Conservation (phyloP, 169 alveolate genomes). For the Eimeria praecox region DNA sequence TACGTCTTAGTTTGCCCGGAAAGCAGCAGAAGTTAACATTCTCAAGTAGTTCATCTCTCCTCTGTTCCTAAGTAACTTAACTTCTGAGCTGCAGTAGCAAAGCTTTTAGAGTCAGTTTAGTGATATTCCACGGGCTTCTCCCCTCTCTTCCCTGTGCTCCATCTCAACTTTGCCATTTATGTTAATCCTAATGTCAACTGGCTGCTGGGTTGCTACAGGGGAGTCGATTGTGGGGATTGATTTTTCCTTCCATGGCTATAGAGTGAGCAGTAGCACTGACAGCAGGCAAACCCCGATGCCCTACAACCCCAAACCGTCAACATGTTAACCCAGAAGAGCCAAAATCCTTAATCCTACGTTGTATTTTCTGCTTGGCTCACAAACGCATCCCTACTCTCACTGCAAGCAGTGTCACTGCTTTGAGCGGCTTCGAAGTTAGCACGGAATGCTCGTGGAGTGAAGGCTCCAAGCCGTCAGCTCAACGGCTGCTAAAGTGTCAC, state of each 20-base stretch:
- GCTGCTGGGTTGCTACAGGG: constrained; percentile 42
- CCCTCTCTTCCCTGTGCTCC: neutral
- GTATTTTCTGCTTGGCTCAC: neutral
- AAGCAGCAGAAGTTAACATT: too few species aligned
- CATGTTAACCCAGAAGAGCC: too few species aligned
- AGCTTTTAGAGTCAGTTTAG: neutral
- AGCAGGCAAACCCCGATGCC: neutral
- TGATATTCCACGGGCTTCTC: neutral
- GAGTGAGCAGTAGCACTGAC: constrained; percentile 47
- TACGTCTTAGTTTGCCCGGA: neutral
- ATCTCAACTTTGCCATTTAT: neutral
- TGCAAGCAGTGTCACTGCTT: neutral
- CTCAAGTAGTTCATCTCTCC: neutral
- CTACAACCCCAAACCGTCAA: neutral
- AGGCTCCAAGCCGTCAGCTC: neutral
- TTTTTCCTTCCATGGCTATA: constrained; percentile 71
- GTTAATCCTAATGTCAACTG: neutral
- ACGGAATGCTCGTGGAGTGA: neutral
- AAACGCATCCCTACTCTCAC: neutral
- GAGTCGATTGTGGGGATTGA: constrained; percentile 77
- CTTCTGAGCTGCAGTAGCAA: neutral
- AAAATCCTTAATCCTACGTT: neutral
- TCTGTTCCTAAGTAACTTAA: neutral
- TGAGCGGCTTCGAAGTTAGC: neutral
- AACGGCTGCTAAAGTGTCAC: neutral